Percentiles rank a stretch among this genome's conserved stretches.
phyloP scores from a whole-genome alignment of 495 filamentous ascomycete species.

The Hyaloscypha hepaticicola region DNA sequence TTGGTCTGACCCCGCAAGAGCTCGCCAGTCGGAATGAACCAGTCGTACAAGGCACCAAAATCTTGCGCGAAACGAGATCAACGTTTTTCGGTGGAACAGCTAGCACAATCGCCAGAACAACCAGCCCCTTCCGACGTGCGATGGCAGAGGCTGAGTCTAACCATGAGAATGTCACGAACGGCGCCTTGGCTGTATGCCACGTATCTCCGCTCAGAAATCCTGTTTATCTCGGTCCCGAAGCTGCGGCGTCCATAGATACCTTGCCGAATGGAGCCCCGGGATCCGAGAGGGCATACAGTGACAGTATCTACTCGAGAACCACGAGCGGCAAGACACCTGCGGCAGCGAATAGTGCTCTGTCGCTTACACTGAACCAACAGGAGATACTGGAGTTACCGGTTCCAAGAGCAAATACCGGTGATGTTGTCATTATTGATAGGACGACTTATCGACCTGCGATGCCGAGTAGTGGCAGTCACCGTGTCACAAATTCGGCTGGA shows the following conservation, averaged over 20 bases:
- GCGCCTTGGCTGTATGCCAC: not conserved
- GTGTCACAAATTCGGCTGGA: constrained; percentile 41
- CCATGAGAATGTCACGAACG: not conserved
- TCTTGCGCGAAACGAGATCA: constrained; percentile 34
- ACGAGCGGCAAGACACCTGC: constrained; percentile 45
- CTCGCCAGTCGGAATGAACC: constrained; percentile 31
- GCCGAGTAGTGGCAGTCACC: constrained; percentile 29
- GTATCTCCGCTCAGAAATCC: constrained; percentile 1
- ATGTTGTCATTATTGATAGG: constrained; percentile 44
- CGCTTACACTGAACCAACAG: constrained; percentile 4
- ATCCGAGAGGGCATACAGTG: constrained; percentile 37
- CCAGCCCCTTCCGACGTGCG: constrained; percentile 56
- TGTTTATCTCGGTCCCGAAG: constrained; percentile 3
- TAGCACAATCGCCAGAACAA: constrained; percentile 35
- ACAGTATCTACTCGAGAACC: constrained; percentile 58
- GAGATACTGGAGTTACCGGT: constrained; percentile 22
- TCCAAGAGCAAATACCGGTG: constrained; percentile 38
- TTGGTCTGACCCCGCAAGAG: constrained; percentile 32
- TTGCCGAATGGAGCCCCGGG: constrained; percentile 25
- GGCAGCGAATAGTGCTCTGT: constrained; percentile 21
- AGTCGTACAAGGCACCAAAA: constrained; percentile 16
- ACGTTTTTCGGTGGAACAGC: constrained; percentile 28
- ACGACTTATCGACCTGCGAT: constrained; percentile 35
- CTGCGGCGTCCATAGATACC: not conserved
- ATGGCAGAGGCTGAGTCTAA: constrained; percentile 40